Evolutionary conservation across 345 rosid genomes (phyloP), one percentile per base, ranked within the genome.

Genomic region (Populus pruinosa): DNA sequence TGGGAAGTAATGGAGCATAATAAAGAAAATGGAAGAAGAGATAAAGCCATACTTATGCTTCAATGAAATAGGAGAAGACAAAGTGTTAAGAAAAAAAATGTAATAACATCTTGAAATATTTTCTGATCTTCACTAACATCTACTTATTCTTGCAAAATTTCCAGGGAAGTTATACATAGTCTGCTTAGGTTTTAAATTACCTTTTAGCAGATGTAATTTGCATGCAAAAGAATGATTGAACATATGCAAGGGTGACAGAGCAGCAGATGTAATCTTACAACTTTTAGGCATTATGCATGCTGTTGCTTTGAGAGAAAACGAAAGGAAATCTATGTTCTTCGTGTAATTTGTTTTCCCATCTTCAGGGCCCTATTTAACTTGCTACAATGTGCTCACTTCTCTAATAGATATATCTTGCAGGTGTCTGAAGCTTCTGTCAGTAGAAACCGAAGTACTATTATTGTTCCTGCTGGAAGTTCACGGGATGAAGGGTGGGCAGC

Each of bases 401-500:
- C 17, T 63, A 23, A 65, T 69, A 62, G 53, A 70, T 59, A 35
- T 67, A 71, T 67, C 49, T 62, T 69, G 75, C 83, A 96, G 99
- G 96, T 96, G 23, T 93, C 98, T 63, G 99, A 96, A 88, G 98
- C 99, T 83, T 93, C 98, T 36, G 91, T 93, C 38, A 93, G 91
- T 83, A 90, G 99, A 85, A 93, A 91, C 77, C 93, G 98, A 71
- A 96, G 98, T 80, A 96, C 98, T 69, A 96, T 96, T 69, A 93
- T 96, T 68, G 96, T 96, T 67, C 98, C 99, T 33, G 98, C 98
- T 53, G 98, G 99, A 76, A 93, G 80, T 81, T 62, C 91, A 20
- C 83, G 89, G 73, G 97, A 93, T 81, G 99, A 93, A 91, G 99
- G 99, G 16, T 96, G 98, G 99, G 87, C 97, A 49, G 93, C 98